phyloP scores from a whole-genome alignment of 306 rosid species.

The Lathyrus oleraceus region DNA sequence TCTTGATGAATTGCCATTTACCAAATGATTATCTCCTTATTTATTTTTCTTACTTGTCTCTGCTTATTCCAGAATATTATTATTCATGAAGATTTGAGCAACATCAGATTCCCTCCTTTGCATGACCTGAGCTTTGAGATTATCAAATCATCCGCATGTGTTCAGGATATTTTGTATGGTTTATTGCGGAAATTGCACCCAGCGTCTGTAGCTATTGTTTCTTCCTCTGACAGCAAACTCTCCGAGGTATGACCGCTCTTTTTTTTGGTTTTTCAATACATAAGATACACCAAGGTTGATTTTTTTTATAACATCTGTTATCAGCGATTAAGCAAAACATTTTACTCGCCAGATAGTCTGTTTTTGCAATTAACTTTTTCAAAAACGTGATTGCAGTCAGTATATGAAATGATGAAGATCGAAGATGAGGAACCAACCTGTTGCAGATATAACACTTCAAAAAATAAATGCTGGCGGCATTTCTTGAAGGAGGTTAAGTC shows the following conservation, averaged over 20 bases:
- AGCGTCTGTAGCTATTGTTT: slow-evolving; percentile 36
- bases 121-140: slow-evolving; percentile 33
- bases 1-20: slow-evolving; percentile 10
- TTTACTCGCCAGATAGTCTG: neutral
- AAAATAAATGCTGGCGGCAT: slow-evolving; percentile 66
- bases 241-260: slow-evolving; percentile 36
- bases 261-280: slow-evolving; percentile 12
- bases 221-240: slow-evolving; percentile 36
- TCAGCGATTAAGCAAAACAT: slow-evolving; percentile 18
- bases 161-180: slow-evolving; percentile 31
- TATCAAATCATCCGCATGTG: slow-evolving; percentile 33
- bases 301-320: slow-evolving; percentile 2
- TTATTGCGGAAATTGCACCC: slow-evolving; percentile 45
- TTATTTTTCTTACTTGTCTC: slow-evolving; percentile 20
- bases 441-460: slow-evolving; percentile 41
- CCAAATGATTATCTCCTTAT: neutral
- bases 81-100: slow-evolving; percentile 42
- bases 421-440: slow-evolving; percentile 44
- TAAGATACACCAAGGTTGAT: neutral
- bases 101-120: slow-evolving; percentile 28
- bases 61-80: slow-evolving; percentile 41
- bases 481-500: slow-evolving; percentile 45
- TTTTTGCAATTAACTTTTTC: slow-evolving; percentile 9
- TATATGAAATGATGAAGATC: slow-evolving; percentile 38
- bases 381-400: slow-evolving; percentile 34